Evolutionary conservation across 345 rosid species (phyloP), one percentile per base, ranked within the genome.

Genomic region (Durio zibethinus): DNA sequence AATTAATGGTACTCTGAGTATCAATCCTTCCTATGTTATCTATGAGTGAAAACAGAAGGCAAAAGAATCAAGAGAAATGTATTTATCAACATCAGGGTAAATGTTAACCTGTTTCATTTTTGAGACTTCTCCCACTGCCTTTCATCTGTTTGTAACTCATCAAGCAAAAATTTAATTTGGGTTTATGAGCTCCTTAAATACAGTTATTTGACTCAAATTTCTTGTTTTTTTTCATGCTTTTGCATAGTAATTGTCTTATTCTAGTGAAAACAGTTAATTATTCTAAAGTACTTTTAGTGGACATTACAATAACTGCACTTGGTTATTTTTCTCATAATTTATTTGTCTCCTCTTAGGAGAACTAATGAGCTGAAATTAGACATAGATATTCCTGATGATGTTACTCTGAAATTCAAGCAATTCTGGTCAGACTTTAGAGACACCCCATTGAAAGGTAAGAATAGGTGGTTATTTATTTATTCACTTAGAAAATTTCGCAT

Each of bases 331-430:
- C n/a, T 33, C 68, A 38, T 45, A 12, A 36, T 18, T 38, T 53
- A 40, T 38, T 36, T 40, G 76, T 70, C 16, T 27, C 40, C 68
- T 25, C 68, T 63, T 77, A 93, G 99, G 92, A 90, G 97, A 88
- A 91, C 92, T 33, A 93, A 91, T 84, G 98, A 92, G 79, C 87
- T 93, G 52, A 90, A 90, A 87, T 89, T 89, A 80, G 94, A 90
- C 2, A 85, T 93, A 4, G 80, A 90, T 77, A 83, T 95, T 79
- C 93, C 97, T 60, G 82, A 82, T 79, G 93, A 90, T 57, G 31
- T 89, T 76, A 75, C 87, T 36, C 77, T 76, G 84, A 90, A 90
- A 80, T 95, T 95, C 87, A 85, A 88, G 80, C 87, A 86, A 76
- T 95, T 95, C 84, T 95, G 98, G 98, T 86, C 76, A 83, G 89